These are phyloP conservation scores for Suillus americanus DNA, from an alignment of 768 basidiomycete genomes.

Conservation along the genomic window DNA sequence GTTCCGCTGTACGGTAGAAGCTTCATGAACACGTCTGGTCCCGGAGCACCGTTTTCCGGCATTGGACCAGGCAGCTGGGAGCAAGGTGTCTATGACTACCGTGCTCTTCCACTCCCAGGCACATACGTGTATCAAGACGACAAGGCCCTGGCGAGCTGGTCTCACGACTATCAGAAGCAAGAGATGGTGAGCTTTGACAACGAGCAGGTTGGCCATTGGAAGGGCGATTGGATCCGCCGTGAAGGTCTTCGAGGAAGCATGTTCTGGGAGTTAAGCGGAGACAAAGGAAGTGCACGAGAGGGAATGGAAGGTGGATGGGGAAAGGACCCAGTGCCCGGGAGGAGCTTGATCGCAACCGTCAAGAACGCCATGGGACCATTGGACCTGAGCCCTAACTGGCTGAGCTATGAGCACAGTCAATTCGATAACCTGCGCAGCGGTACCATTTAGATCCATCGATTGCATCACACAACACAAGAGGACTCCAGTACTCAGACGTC, in stretches of 20 bases:
- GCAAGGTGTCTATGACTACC: conserved; percentile 89
- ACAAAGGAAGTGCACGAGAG: conserved; percentile 67
- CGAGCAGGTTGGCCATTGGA: conserved; percentile 65
- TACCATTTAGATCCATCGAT: conserved; percentile 38
- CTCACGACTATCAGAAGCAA: conserved; percentile 67
- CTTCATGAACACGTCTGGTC: conserved; percentile 83
- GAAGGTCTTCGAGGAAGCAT: conserved; percentile 87
- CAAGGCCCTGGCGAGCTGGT: conserved; percentile 73
- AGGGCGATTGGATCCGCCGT: conserved; percentile 78
- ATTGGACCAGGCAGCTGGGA: conserved; percentile 92
- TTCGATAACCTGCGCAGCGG: conserved; percentile 80
- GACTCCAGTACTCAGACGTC: background rate
- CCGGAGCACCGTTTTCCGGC: conserved; percentile 77
- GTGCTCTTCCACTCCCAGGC: conserved; percentile 78
- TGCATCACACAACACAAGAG: background rate
- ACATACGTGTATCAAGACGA: conserved; percentile 67
- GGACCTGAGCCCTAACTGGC: conserved; percentile 76
- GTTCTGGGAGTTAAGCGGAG: conserved; percentile 93
- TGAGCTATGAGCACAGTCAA: conserved; percentile 71
- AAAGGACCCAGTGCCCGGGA: conserved; percentile 70
- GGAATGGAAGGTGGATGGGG: conserved; percentile 75
- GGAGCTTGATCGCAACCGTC: conserved; percentile 71
- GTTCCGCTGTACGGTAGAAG: conserved; percentile 93
- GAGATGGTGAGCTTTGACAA: conserved; percentile 87
- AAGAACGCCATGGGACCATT: conserved; percentile 77